A percentile compares a stretch with the other conserved stretches of the same genome.
Evolutionary conservation across 345 rosid species (phyloP).

Genomic region (Jatropha curcas): DNA sequence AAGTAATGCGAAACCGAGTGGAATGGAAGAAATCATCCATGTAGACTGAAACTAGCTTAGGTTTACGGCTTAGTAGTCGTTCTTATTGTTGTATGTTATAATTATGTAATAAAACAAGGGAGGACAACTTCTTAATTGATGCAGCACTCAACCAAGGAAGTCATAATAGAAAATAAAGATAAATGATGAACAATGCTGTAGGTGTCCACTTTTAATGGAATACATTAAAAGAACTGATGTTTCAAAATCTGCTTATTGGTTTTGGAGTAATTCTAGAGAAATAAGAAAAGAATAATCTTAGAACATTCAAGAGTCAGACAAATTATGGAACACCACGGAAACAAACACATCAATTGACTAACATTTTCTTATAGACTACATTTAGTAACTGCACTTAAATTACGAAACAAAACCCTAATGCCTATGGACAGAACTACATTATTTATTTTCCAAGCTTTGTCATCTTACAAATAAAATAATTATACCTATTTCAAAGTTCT

Average conservation of each 20-base stretch:
- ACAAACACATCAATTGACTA: neutral
- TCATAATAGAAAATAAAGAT: neutral
- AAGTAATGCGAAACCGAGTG: too few species aligned
- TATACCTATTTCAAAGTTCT: neutral
- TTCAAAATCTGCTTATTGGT: neutral
- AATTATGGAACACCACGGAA: neutral
- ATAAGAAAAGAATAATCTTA: too few species aligned
- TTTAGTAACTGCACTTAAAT: neutral
- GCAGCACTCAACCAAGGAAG: neutral
- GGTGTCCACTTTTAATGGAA: neutral
- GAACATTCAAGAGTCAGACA: neutral
- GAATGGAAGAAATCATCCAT: too few species aligned
- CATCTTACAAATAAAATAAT: neutral
- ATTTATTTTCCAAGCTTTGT: neutral
- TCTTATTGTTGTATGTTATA: too few species aligned
- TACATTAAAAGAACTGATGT: neutral
- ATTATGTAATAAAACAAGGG: neutral
- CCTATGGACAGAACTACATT: neutral
- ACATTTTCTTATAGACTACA: neutral
- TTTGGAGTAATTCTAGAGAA: neutral
- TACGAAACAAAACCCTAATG: neutral
- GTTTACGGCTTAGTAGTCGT: too few species aligned
- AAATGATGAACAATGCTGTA: neutral
- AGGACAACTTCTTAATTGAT: neutral
- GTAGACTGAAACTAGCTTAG: too few species aligned